phyloP scores from a whole-genome alignment of 495 filamentous ascomycete species.

The Sphaerosporella brunnea region DNA sequence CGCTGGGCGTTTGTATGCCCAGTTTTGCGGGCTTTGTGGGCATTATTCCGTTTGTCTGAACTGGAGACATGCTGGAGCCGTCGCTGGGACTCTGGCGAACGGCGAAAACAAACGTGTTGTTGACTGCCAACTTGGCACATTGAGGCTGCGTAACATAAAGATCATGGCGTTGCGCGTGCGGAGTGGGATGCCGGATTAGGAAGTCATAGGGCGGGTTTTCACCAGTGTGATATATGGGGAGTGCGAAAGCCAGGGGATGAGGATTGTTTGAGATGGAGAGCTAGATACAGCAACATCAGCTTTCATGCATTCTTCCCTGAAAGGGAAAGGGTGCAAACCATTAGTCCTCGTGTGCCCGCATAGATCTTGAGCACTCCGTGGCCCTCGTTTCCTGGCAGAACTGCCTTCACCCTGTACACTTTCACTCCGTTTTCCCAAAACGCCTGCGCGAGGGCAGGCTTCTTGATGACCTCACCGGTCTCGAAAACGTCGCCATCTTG shows the following conservation, averaged over 20 bases:
- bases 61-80: constrained; percentile 28
- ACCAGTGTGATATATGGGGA: constrained; percentile 78
- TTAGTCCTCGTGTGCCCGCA: constrained; percentile 79
- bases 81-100: constrained; percentile 80
- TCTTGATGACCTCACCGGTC: constrained; percentile 69
- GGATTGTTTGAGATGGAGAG: constrained; percentile 89
- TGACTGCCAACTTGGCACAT: constrained; percentile 65
- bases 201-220: constrained; percentile 90
- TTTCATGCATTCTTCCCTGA: no score
- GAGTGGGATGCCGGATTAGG: constrained; percentile 80
- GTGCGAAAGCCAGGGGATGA: constrained; percentile 73
- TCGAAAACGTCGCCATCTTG: constrained; percentile 85
- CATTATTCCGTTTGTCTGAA: constrained; percentile 23
- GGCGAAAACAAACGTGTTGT: constrained; percentile 95
- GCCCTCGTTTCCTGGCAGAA: constrained; percentile 78
- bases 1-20: constrained; percentile 85
- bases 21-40: constrained; percentile 78
- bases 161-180: constrained; percentile 89
- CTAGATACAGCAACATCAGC: constrained; percentile 11
- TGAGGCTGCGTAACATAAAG: constrained; percentile 93
- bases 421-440: constrained; percentile 80
- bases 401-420: constrained; percentile 77
- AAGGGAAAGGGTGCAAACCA: constrained; percentile 31
- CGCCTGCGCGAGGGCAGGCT: constrained; percentile 73
- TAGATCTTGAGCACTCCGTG: constrained; percentile 83